Evolutionary conservation across 352 stramenopile genomes (phyloP).

Genomic region (Phytophthora lateralis): DNA sequence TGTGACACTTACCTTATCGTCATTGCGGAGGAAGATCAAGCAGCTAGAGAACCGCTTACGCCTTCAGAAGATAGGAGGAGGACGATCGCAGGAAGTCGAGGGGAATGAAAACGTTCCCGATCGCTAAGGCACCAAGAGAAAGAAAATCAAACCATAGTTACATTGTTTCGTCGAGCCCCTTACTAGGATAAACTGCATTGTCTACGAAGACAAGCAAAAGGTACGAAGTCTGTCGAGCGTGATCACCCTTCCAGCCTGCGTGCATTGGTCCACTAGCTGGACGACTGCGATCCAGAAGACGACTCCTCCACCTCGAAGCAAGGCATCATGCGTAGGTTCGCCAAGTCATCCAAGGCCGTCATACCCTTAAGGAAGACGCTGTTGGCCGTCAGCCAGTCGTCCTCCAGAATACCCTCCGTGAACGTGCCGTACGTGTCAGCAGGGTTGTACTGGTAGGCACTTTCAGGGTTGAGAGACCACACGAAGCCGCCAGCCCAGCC

Average conservation of each 20-base stretch:
- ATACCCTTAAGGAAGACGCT: conserved; percentile 46
- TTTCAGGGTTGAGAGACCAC: conserved; percentile 71
- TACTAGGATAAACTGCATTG: conserved; percentile 5
- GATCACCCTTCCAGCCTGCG: not conserved
- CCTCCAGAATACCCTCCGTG: conserved; percentile 50
- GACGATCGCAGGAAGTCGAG: conserved; percentile 7
- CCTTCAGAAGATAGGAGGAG: conserved; percentile 48
- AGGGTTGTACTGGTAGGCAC: conserved; percentile 61
- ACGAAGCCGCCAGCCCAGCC: conserved; percentile 60
- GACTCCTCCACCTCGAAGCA: conserved; percentile 49
- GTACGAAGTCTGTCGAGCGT: conserved; percentile 7
- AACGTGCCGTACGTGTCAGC: conserved; percentile 43
- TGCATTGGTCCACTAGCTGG: conserved; percentile 10
- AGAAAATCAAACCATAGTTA: conserved; percentile 12
- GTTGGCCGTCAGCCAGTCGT: conserved; percentile 61
- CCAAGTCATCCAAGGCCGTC: conserved; percentile 41
- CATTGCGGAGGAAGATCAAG: conserved; percentile 63
- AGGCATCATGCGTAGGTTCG: conserved; percentile 45
- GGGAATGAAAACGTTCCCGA: conserved; percentile 2
- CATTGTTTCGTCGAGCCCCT: not conserved
- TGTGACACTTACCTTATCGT: conserved; percentile 52
- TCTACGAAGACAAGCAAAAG: conserved; percentile 1
- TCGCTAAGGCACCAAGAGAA: not conserved
- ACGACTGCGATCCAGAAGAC: conserved; percentile 28
- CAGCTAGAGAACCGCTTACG: conserved; percentile 65